Percentiles rank a stretch among this genome's conserved stretches.
Evolutionary conservation across 2,329 filamentous ascomycete species (phyloP).

Genomic region (Peltaster fructicola): DNA sequence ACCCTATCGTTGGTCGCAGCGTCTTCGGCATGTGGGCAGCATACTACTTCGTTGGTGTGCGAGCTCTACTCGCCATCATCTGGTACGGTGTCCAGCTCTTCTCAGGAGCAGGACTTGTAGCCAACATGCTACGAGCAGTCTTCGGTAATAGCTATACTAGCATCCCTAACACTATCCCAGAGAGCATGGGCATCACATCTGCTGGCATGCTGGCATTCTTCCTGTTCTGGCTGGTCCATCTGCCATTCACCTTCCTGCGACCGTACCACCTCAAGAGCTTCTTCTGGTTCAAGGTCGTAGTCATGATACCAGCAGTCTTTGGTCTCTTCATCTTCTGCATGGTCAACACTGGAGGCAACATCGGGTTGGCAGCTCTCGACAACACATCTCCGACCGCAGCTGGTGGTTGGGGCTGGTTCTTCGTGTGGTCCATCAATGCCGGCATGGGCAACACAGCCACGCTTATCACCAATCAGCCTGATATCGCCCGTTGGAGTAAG

Average conservation of each 20-base stretch:
- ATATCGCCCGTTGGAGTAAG: slow-evolving; percentile 26
- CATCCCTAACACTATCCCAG: slow-evolving; percentile 14
- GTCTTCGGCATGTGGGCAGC: slow-evolving; percentile 27
- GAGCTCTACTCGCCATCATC: slow-evolving; percentile 24
- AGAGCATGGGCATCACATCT: slow-evolving; percentile 16
- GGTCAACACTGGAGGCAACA: slow-evolving; percentile 17
- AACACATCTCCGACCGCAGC: slow-evolving; percentile 19
- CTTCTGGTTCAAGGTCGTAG: slow-evolving; percentile 28
- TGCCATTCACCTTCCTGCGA: slow-evolving; percentile 24
- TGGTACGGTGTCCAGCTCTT: slow-evolving; percentile 19
- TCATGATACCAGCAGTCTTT: slow-evolving; percentile 20
- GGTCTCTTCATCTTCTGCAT: slow-evolving; percentile 22
- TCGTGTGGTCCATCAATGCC: slow-evolving; percentile 26
- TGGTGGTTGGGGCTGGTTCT: slow-evolving; percentile 20
- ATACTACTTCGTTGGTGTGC: slow-evolving; percentile 26
- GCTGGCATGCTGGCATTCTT: slow-evolving; percentile 19
- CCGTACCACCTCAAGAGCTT: slow-evolving; percentile 29
- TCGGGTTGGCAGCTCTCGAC: slow-evolving; percentile 26
- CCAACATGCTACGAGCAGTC: slow-evolving; percentile 15
- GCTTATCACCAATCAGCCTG: slow-evolving; percentile 29
- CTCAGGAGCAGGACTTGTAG: slow-evolving; percentile 11
- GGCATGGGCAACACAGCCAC: slow-evolving; percentile 25
- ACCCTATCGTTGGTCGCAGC: slow-evolving; percentile 20
- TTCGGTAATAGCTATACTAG: slow-evolving; percentile 22
- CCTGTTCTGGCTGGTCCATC: slow-evolving; percentile 15